Evolutionary conservation across 2,329 filamentous ascomycete species (phyloP), one percentile per base, ranked within the genome.

Genomic region (Phialemonium atrogriseum): DNA sequence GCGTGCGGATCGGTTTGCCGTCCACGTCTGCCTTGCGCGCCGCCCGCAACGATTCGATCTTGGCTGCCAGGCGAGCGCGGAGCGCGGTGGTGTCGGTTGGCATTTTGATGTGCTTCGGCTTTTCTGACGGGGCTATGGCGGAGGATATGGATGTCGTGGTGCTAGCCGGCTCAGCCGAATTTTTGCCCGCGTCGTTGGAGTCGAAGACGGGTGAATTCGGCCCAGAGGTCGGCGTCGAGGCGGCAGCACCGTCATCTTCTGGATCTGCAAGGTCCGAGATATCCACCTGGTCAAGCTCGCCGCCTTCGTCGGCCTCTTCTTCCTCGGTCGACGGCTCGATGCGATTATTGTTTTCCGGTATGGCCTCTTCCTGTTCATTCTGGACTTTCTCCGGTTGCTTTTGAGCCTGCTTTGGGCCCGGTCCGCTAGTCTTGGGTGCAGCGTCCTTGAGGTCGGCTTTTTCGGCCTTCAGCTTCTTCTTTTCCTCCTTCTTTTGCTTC

Each of bases 1-100:
- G 77, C 38, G 85, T 94, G 41, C 83, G 78, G 35, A 89, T 84
- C 11, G 83, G 80, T 48, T 82, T 80, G 38, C 86, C 86, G 46
- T 93, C 79, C 5, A 83, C 85, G 46, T 93, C 86, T 5, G 89
- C 88, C 56, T 94, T 94, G 37, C 91, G 80, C 16, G 79, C 78
- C 8, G 84, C 83, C 37, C 89, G 83, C 30, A 96, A 75, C 27
- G 80, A 80, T 45, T 91, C 84, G 34, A 98, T 87, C 40, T 79
- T 83, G 45, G 84, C 83, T 35, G 83, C 79, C 30, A 98, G 68
- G 26, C 88, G 80, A 35, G 80, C 77, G 48, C 83, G 79, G 27
- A 94, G 73, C 16, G 80, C 75, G 38, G 84, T 77, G 24, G 80
- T 80, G 50, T 88, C 80, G 40, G 77, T 66, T 34, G 80, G 80